Base-by-base conservation (phyloP, 306 rosid species). In the Malus sieversii region DNA sequence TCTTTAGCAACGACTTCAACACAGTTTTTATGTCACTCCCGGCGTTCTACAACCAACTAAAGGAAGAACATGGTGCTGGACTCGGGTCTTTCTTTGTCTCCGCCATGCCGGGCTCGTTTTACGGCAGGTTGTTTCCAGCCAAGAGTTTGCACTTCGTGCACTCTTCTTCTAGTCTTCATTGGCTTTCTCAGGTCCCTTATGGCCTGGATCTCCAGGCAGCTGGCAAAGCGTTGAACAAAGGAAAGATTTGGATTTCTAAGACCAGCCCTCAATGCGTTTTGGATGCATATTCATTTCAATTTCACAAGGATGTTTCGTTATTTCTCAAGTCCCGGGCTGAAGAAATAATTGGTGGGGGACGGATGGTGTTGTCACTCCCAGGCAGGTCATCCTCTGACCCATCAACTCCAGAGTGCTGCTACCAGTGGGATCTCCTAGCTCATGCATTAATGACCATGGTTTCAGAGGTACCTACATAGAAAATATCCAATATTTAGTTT, bases 91-190 rank as follows among this genome's bases (percentile, higher is more conserved):
- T 87, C 46, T 92, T 84, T 14, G 48, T 91, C 66, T 67, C 70
- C 0, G 96, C 77, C 8, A 85, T 76, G 8, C 95, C 97, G 0
- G 97, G 97, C 5, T 59, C 81, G 29, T 89, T 89, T 73, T 89
- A 89, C 19, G 87, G 90, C 0, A 79, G 95, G 52, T 67, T 89
- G 23, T 88, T 89, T 38, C 90, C 95, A 0, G 33, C 14, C 35
- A 80, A 84, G 0, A 80, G 76, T 62, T 74, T 88, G 8, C 90
- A 91, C 68, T 82, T 91, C 72, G 88, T 85, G 25, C 91, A 87
- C 82, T 88, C 97, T 77, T 91, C 90, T 78, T 85, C 95, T 29
- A 91, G 93, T 46, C 87, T 91, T 66, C 95, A 91, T 68, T 91
- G 97, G 95, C 90, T 88, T 67, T 91, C 95, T 80, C 87, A 80